phyloP scores from a whole-genome alignment of 192 early-diverging fungal species.

The Gonapodya sp. region DNA sequence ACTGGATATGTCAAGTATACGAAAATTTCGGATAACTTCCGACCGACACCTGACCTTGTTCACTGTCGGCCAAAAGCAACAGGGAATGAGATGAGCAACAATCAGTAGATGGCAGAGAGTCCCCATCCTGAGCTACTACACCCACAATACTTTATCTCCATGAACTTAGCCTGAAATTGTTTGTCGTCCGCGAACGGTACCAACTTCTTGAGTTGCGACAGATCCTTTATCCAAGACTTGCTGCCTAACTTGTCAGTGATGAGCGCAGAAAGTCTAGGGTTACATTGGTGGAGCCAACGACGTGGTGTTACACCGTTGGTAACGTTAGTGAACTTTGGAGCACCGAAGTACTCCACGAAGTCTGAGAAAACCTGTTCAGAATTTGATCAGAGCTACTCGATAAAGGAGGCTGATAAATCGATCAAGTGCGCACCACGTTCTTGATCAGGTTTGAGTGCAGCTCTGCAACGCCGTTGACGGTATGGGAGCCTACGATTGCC shows the following conservation, averaged over 20 bases:
- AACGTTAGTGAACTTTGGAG: slow-evolving; percentile 87
- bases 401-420: not conserved
- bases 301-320: slow-evolving; percentile 97
- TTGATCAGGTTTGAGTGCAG: slow-evolving; percentile 76
- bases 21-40: too few relatives aligned
- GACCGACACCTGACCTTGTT: too few relatives aligned
- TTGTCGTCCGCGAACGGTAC: slow-evolving; percentile 50
- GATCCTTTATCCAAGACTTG: slow-evolving; percentile 67
- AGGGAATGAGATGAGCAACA: too few relatives aligned
- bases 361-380: slow-evolving; percentile 66
- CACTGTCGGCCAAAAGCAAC: slow-evolving; percentile 11
- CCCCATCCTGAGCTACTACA: too few relatives aligned
- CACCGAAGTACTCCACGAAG: slow-evolving; percentile 81
- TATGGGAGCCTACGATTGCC: slow-evolving; percentile 89
- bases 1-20: not conserved
- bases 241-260: slow-evolving; percentile 72
- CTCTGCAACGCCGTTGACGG: slow-evolving; percentile 92
- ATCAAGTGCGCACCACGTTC: slow-evolving; percentile 25
- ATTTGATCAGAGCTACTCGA: too few relatives aligned
- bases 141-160: slow-evolving; percentile 64
- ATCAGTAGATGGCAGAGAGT: too few relatives aligned
- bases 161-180: slow-evolving; percentile 76
- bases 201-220: slow-evolving; percentile 54
- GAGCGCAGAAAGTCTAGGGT: slow-evolving; percentile 72
- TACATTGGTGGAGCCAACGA: slow-evolving; percentile 94